These are phyloP conservation scores for Hypsizygus marmoreus DNA, from an alignment of 768 basidiomycete genomes.

Conservation along the genomic window DNA sequence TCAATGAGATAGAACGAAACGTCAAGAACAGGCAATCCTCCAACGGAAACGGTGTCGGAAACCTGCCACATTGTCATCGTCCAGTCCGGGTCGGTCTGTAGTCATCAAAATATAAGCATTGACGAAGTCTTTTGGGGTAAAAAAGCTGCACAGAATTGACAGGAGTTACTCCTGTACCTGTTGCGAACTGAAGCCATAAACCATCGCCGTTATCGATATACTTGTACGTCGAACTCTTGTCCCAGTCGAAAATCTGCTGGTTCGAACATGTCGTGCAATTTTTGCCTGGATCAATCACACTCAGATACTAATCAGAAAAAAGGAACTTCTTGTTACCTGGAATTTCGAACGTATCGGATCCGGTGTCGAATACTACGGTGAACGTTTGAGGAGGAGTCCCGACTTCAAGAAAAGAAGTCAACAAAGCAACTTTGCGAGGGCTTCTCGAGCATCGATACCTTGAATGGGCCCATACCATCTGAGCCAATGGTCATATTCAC, in stretches of 20 bases:
- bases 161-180: constrained; percentile 14
- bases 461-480: constrained; percentile 57
- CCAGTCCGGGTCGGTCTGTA: constrained; percentile 50
- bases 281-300: constrained; percentile 6
- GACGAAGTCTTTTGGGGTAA: background rate
- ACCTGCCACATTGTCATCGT: constrained; percentile 43
- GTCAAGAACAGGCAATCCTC: constrained; percentile 25
- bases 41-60: constrained; percentile 50
- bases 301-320: constrained; percentile 26
- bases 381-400: constrained; percentile 56
- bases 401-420: constrained; percentile 26
- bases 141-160: constrained; percentile 6
- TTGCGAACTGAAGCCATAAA: constrained; percentile 12
- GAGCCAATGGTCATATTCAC: constrained; percentile 1
- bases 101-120: constrained; percentile 43
- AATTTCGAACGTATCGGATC: constrained; percentile 16
- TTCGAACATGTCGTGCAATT: constrained; percentile 16
- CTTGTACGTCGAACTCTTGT: constrained; percentile 17
- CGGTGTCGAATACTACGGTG: constrained; percentile 26
- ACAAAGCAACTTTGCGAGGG: background rate
- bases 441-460: constrained; percentile 22
- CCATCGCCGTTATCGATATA: constrained; percentile 12
- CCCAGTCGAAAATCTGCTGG: constrained; percentile 16
- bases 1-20: constrained; percentile 17
- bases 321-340: constrained; percentile 8